Evolutionary conservation across 2,329 filamentous ascomycete species (phyloP), one percentile per base, ranked within the genome.

Genomic region (Fusarium sp.): DNA sequence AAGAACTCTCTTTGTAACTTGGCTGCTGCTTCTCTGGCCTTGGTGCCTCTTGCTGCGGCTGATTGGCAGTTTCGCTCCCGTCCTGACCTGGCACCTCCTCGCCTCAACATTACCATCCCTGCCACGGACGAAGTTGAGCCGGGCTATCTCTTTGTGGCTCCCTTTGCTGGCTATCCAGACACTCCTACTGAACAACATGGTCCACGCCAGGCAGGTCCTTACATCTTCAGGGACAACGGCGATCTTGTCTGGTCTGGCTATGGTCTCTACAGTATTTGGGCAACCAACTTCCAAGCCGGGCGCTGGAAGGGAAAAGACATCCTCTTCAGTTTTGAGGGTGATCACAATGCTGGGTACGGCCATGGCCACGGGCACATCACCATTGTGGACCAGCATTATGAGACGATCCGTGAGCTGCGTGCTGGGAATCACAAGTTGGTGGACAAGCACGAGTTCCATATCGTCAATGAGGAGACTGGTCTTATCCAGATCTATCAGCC

Each of bases 231-330:
- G 7, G 85, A 89, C 72, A 80, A 87, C 35, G 88, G 88, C 2
- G 87, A 90, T 59, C 81, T 90, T 0, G 82, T 91, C 25, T 90
- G 88, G 88, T 90, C 88, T 1, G 87, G 89, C 3, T 88, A 88
- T 63, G 85, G 84, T 5, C 85, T 86, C 74, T 88, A 86, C 72
- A 85, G 84, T 35, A 86, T 86, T 76, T 89, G 87, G 85, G 79
- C 85, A 1, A 85, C 85, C 68, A 90, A 90, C 76, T 90, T 90
- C 79, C 88, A 87, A 69, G 83, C 83, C 2, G 85, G 81, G 0
- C 81, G 82, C 7, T 90, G 85, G 84, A 85, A 86, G 54, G 88
- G 87, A 14, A 80, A 86, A 71, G 85, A 89, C 65, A 83, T 90
- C 1, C 80, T 91, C 4, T 87, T 87, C 73, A 84, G 82, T 58